Conservation (phyloP, 2,329 filamentous ascomycete genomes). For the Fusarium falciforme region DNA sequence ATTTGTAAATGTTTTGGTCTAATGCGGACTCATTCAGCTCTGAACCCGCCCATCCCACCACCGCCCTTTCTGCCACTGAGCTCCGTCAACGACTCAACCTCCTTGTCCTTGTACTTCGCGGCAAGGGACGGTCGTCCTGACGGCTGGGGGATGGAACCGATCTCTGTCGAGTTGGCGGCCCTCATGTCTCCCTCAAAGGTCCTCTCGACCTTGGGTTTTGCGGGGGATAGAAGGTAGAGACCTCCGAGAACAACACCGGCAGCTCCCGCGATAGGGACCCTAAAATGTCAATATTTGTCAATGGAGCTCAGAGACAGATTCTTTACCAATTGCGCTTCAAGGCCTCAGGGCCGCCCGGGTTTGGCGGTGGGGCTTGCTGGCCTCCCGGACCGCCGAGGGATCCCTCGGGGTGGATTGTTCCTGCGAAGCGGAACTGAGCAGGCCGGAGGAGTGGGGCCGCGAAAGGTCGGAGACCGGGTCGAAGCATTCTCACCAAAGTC, state of each 20-base stretch:
- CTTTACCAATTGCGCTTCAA: slow-evolving; percentile 49
- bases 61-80: slow-evolving; percentile 47
- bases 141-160: slow-evolving; percentile 17
- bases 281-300: slow-evolving; percentile 20
- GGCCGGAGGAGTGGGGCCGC: slow-evolving; percentile 38
- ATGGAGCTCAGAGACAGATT: too few relatives aligned
- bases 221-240: slow-evolving; percentile 44
- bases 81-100: slow-evolving; percentile 41
- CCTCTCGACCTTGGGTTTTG: slow-evolving; percentile 24
- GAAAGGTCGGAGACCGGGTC: slow-evolving; percentile 33
- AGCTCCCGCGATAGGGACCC: slow-evolving; percentile 45
- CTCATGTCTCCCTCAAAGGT: slow-evolving; percentile 23
- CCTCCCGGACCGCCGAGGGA: slow-evolving; percentile 50
- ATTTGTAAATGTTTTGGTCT: slow-evolving; percentile 4
- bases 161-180: slow-evolving; percentile 23
- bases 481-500: slow-evolving; percentile 26
- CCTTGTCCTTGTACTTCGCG: slow-evolving; percentile 36
- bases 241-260: slow-evolving; percentile 42
- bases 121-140: slow-evolving; percentile 16
- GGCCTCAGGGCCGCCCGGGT: slow-evolving; percentile 45
- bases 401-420: slow-evolving; percentile 8
- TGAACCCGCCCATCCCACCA: slow-evolving; percentile 44
- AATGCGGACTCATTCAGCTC: slow-evolving; percentile 41
- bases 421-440: slow-evolving; percentile 25
- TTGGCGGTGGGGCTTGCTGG: slow-evolving; percentile 44